Conservation (phyloP, 192 early-diverging fungal species). For the Phlyctochytrium bullatum region DNA sequence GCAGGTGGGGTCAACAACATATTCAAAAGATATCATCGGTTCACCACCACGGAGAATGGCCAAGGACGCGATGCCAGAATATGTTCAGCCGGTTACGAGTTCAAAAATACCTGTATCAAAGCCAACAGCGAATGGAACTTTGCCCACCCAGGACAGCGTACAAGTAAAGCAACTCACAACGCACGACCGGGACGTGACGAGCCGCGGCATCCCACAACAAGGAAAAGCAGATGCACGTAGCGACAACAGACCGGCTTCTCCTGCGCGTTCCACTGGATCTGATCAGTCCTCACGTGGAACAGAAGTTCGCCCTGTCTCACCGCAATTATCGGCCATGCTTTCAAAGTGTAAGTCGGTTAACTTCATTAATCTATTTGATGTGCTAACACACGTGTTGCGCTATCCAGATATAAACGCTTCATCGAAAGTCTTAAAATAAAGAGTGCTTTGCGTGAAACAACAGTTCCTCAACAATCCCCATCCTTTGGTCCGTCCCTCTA, state of each 20-base stretch:
- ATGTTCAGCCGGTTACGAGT: no score
- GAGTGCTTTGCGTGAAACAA: no score
- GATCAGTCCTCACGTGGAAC: not conserved
- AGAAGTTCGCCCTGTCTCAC: not conserved
- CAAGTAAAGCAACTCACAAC: no score
- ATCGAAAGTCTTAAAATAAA: not conserved
- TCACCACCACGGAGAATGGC: no score
- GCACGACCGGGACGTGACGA: not conserved
- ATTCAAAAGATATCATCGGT: no score
- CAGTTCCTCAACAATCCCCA: not conserved
- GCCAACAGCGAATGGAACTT: no score
- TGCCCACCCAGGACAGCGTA: no score
- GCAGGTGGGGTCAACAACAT: no score
- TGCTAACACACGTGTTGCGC: no score
- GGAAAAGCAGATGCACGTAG: not conserved
- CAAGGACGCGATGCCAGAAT: no score
- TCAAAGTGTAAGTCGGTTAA: not conserved
- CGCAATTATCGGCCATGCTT: not conserved
- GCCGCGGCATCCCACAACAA: not conserved
- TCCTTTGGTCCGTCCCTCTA: slow-evolving; percentile 67
- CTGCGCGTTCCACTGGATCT: not conserved
- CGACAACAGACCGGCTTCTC: not conserved
- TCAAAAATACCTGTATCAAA: no score
- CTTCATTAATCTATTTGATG: not conserved
- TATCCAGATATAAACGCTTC: not conserved